Base-by-base conservation (phyloP, 352 stramenopile genomes). In the Peronospora farinosa region DNA sequence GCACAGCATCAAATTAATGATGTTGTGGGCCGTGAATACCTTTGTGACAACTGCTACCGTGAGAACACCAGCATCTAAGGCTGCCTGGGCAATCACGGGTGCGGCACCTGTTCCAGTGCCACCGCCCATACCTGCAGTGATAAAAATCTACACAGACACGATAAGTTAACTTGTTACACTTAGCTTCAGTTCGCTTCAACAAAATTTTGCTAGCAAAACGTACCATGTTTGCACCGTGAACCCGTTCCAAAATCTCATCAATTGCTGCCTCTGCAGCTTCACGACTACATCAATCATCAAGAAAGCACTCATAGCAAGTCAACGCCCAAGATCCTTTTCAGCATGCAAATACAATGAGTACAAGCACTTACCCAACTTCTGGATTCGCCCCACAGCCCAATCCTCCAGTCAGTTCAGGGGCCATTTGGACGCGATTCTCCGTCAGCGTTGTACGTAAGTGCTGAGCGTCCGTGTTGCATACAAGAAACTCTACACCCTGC, bases 381-480 rank as follows among this genome's bases (percentile, higher is more conserved):
- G 82, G 82, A 35, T 93, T 93, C 27, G 82, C 82, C 5, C 82
- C 82, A 59, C 79, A 91, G 10, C 82, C 82, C 4, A 93, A 61
- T 9, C 82, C 82, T 38, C 84, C 74, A 36, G 86, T 96, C 50
- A 95, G 62, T 23, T 93, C 81, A 11, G 86, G 84, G 2, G 78
- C 79, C 82, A 93, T 93, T 57, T 95, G 86, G 54, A 96, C 68
- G 40, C 86, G 81, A 58, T 96, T 96, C 47, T 95, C 85, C 19
- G 86, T 95, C 31, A 95, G 59, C 11, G 83, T 95, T 45, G 84
- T 95, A 50, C 84, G 84, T 48, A 96, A 60, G 43, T 96, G 86
- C 74, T 96, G 86, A 31, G 86, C 83, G 42, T 96, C 86, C 35
- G 86, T 96, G 67, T 96, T 96, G 72, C 86, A 95, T 25, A 96